Conservation (phyloP, 2,329 filamentous ascomycete genomes). For the Ophiosphaerella narmari region DNA sequence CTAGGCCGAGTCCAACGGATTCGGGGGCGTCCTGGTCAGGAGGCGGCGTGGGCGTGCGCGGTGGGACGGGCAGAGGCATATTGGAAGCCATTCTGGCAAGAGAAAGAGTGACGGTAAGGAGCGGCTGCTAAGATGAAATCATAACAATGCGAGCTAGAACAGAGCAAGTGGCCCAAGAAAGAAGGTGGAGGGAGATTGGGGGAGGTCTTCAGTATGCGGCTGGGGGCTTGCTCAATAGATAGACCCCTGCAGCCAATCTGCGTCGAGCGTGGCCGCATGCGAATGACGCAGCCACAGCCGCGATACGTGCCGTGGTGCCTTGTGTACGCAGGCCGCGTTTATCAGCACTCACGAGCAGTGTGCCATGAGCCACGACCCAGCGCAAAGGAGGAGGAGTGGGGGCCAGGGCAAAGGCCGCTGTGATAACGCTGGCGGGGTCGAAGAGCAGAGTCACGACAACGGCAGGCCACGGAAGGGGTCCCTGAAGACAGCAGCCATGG, state of each 20-base stretch:
- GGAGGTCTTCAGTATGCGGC: slow-evolving; percentile 27
- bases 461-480: slow-evolving; percentile 77
- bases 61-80: slow-evolving; percentile 63
- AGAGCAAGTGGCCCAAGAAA: slow-evolving; percentile 19
- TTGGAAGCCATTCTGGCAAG: slow-evolving; percentile 60
- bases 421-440: no score
- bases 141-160: slow-evolving; percentile 13
- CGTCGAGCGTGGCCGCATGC: slow-evolving; percentile 17
- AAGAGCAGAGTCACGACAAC: slow-evolving; percentile 20
- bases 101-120: slow-evolving; percentile 25
- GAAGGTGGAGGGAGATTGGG: slow-evolving; percentile 27
- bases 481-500: slow-evolving; percentile 82
- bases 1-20: slow-evolving; percentile 41
- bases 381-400: no score
- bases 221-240: slow-evolving; percentile 15
- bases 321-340: neutral
- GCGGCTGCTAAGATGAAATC: slow-evolving; percentile 17
- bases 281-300: slow-evolving; percentile 10
- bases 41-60: slow-evolving; percentile 68
- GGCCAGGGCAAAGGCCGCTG: no score
- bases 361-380: no score
- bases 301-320: slow-evolving; percentile 5
- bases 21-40: slow-evolving; percentile 54
- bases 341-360: no score
- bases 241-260: slow-evolving; percentile 24